phyloP scores from a whole-genome alignment of 2,329 filamentous ascomycete genomes.

The Fusarium sp. region DNA sequence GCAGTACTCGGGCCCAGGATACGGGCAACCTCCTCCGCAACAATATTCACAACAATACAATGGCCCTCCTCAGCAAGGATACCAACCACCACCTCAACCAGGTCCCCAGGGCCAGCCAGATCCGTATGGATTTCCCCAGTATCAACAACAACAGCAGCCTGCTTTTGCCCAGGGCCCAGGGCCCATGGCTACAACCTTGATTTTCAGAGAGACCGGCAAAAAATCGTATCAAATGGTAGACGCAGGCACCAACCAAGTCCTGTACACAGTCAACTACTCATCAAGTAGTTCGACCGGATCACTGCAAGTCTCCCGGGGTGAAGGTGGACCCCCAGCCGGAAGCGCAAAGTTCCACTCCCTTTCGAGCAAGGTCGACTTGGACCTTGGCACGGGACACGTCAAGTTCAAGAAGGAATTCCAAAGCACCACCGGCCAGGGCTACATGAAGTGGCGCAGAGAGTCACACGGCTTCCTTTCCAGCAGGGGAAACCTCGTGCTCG shows the following conservation, averaged over 20 bases:
- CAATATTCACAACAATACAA: not conserved
- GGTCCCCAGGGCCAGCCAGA: not conserved
- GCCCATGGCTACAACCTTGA: not conserved
- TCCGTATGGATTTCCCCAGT: not conserved
- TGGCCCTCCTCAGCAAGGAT: not conserved
- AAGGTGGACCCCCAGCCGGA: not conserved
- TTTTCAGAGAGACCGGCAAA: not conserved
- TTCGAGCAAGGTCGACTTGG: slow-evolving; percentile 8
- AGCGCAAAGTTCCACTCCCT: slow-evolving; percentile 1
- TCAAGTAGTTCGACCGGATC: not conserved
- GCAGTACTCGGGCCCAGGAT: not conserved
- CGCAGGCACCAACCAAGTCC: not conserved
- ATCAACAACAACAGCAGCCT: slow-evolving; percentile 1
- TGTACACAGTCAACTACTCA: slow-evolving; percentile 4
- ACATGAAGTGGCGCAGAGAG: not conserved
- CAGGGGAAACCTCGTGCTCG: slow-evolving; percentile 1
- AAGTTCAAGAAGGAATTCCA: slow-evolving; percentile 8
- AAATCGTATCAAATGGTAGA: not conserved
- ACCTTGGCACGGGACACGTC: not conserved
- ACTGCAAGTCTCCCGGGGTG: not conserved
- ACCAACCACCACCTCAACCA: not conserved
- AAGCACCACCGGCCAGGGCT: not conserved
- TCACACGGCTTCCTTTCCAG: not conserved
- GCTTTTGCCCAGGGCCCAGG: not conserved
- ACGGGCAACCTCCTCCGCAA: slow-evolving; percentile 6